Evolutionary conservation across 1,284 basidiomycete genomes (phyloP).

Genomic region (Sporisorium exsertum): DNA sequence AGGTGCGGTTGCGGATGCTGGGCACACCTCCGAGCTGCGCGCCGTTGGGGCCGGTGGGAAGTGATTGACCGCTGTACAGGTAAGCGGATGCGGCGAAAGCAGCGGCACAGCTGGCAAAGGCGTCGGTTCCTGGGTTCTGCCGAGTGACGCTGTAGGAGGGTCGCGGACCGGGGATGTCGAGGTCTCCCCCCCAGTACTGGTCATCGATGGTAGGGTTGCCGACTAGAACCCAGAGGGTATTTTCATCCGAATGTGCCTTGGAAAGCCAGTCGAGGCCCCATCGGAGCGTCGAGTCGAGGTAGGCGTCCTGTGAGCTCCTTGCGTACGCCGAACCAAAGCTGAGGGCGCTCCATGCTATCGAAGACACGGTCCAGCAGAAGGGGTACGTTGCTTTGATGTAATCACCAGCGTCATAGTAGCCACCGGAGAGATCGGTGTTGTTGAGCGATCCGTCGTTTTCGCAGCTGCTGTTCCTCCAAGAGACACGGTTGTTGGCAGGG

Average conservation of each 20-base stretch:
- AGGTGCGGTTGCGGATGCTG: slow-evolving; percentile 75
- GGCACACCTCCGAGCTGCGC: slow-evolving; percentile 36
- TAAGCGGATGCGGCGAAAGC: slow-evolving; percentile 87
- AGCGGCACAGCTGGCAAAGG: slow-evolving; percentile 81
- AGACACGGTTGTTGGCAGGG: slow-evolving; percentile 78
- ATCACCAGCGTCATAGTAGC: slow-evolving; percentile 88
- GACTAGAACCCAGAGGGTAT: slow-evolving; percentile 83
- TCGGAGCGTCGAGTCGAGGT: slow-evolving; percentile 79
- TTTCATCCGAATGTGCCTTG: slow-evolving; percentile 83
- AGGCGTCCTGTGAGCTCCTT: slow-evolving; percentile 83
- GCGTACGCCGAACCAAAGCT: slow-evolving; percentile 87
- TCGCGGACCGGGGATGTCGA: slow-evolving; percentile 79
- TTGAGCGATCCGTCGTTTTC: slow-evolving; percentile 81
- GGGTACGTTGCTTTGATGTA: slow-evolving; percentile 77
- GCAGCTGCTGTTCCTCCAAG: slow-evolving; percentile 86
- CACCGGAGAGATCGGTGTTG: slow-evolving; percentile 81
- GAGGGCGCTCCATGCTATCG: slow-evolving; percentile 85
- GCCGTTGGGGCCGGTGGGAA: slow-evolving; percentile 32
- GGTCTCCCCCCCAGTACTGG: slow-evolving; percentile 89
- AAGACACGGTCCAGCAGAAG: slow-evolving; percentile 82
- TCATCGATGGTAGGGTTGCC: slow-evolving; percentile 78
- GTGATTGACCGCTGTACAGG: slow-evolving; percentile 74
- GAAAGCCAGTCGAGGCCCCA: slow-evolving; percentile 93
- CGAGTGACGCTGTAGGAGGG: slow-evolving; percentile 82
- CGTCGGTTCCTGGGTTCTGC: slow-evolving; percentile 86